These are phyloP conservation scores for Phialocephala subalpina DNA, from an alignment of 2,329 filamentous ascomycete genomes.

Conservation along the genomic window DNA sequence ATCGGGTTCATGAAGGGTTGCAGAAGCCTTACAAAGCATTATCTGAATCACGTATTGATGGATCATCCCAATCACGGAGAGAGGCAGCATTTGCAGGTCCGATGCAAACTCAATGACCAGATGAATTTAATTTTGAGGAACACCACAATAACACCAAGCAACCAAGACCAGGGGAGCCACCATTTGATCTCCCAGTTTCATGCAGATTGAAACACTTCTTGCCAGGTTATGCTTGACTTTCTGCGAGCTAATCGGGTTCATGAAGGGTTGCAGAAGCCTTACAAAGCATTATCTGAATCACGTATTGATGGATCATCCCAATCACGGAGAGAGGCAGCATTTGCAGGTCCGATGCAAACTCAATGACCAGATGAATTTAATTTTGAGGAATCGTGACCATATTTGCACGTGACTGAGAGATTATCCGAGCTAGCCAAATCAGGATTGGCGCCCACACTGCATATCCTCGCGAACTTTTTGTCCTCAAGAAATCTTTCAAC, in stretches of 20 bases:
- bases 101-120: constrained; percentile 7
- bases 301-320: constrained; percentile 22
- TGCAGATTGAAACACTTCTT: constrained; percentile 34
- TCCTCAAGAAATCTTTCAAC: constrained; percentile 11
- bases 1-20: constrained; percentile 15
- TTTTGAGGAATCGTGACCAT: constrained; percentile 8
- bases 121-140: constrained; percentile 10
- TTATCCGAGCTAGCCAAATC: neutral
- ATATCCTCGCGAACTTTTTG: constrained; percentile 70
- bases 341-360: neutral
- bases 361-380: constrained; percentile 12
- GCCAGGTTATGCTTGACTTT: constrained; percentile 18
- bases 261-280: constrained; percentile 21
- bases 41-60: constrained; percentile 23
- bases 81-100: neutral
- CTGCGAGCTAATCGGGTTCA: constrained; percentile 8
- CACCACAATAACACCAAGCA: no score
- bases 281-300: constrained; percentile 21
- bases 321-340: neutral
- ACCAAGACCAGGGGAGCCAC: constrained; percentile 17
- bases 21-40: constrained; percentile 19
- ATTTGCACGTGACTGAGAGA: neutral
- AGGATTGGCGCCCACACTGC: constrained; percentile 8
- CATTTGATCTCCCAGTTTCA: constrained; percentile 36
- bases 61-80: constrained; percentile 19